Base-by-base conservation (phyloP, 2,329 filamentous ascomycete species). In the Sporothrix globosa region DNA sequence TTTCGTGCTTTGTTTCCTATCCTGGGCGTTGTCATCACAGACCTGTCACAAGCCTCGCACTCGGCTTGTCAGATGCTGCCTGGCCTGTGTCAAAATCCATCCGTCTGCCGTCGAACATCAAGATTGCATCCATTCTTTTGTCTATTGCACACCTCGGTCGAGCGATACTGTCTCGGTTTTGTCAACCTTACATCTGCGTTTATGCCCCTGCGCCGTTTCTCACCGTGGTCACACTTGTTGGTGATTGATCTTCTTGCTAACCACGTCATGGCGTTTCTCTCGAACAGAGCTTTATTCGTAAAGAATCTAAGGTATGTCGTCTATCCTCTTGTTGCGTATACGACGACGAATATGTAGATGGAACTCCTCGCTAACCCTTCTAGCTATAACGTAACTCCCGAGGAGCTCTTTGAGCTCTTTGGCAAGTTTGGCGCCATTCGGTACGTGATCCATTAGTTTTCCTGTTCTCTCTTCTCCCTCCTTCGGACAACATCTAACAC, bases 331-430 rank as follows among this genome's bases (percentile, higher is more conserved):
- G 3, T 3, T 72, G 76, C 65, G 13, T 14, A 24, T 17, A 24
- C 6, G 27, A 11, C 27, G n/a, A 53, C 4, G 50, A 53, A 27
- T 21, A 3, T 24, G n/a, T 53, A 4, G 9, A 10, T 27, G 10
- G 50, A 65, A 65, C 27, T 46, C 11, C 19, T 27, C 19, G 7
- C 66, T 70, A 69, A 71, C 52, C 44, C 4, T 14, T 73, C 61
- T 75, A 97, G 94, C 91, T 98, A 97, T 89, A 97, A 96, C 91
- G 94, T 99, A 79, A 96, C 93, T 79, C 91, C 95, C 78, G 94
- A 97, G 84, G 94, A 98, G 83, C 89, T 99, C 76, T 99, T 97
- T 83, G 95, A 97, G 81, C 92, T 99, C 80, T 99, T 99, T 85
- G 94, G 92, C 81, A 97, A 97, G 84, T 97, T 97, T 81, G 94